Conservation (phyloP, 2,329 filamentous ascomycete genomes). For the Fusarium coffeatum region DNA sequence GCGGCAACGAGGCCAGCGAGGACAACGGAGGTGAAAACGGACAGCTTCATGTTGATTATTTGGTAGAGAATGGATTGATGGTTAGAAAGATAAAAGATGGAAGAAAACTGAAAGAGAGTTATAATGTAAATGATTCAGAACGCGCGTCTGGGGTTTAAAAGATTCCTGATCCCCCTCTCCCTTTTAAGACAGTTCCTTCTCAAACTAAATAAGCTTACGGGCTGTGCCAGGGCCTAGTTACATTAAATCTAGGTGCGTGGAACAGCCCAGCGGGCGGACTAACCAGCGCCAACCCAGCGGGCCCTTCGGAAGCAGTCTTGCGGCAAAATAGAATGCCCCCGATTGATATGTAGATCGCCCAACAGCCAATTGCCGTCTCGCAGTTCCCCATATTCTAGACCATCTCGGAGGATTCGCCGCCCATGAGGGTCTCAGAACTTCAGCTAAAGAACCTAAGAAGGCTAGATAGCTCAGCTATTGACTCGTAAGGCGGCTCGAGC, state of each 20-base stretch:
- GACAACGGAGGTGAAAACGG: constrained; percentile 47
- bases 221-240: constrained; percentile 1
- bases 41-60: constrained; percentile 52
- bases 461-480: neutral
- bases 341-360: constrained; percentile 4
- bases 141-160: constrained; percentile 14
- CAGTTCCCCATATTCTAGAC: constrained; percentile 21
- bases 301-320: constrained; percentile 6
- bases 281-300: constrained; percentile 5
- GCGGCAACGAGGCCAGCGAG: constrained; percentile 51
- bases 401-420: constrained; percentile 16
- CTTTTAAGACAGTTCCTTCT: constrained; percentile 15
- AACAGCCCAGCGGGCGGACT: neutral
- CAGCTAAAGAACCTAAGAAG: neutral
- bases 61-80: neutral
- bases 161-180: neutral
- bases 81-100: neutral
- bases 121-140: neutral
- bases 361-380: constrained; percentile 27
- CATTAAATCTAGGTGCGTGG: constrained; percentile 4
- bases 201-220: constrained; percentile 11
- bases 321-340: constrained; percentile 9
- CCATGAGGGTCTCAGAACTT: neutral
- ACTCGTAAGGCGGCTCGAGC: constrained; percentile 9
- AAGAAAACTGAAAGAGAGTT: neutral